These are phyloP conservation scores for Teunomyces lycoperdinae DNA, from an alignment of 805 yeast species.

Conservation along the genomic window DNA sequence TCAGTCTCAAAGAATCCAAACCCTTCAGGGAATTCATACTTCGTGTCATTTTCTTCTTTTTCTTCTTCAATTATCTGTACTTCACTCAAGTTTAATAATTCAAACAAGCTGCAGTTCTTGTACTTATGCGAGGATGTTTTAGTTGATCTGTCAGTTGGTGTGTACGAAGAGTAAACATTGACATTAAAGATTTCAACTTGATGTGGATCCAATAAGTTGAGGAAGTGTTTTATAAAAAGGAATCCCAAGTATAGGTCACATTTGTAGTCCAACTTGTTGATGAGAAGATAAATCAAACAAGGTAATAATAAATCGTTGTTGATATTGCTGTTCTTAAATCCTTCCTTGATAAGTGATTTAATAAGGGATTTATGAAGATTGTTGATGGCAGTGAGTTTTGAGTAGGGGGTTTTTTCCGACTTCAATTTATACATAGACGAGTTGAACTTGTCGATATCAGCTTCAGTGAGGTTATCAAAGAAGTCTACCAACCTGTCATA, in stretches of 20 bases:
- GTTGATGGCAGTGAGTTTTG: constrained; percentile 30
- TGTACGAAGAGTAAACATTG: constrained; percentile 19
- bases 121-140: constrained; percentile 13
- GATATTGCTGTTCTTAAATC: constrained; percentile 22
- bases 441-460: constrained; percentile 17
- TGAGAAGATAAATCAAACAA: constrained; percentile 33
- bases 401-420: constrained; percentile 26
- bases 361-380: constrained; percentile 32
- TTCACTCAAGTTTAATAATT: constrained; percentile 27
- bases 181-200: constrained; percentile 19
- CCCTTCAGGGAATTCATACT: constrained; percentile 4
- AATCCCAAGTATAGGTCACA: constrained; percentile 35
- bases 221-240: constrained; percentile 35
- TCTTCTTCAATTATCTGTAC: constrained; percentile 7
- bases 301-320: constrained; percentile 43
- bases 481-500: constrained; percentile 11
- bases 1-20: constrained; percentile 30
- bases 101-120: constrained; percentile 23
- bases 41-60: constrained; percentile 5
- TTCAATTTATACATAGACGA: constrained; percentile 17
- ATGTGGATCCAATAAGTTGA: constrained; percentile 32
- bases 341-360: constrained; percentile 10
- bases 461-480: constrained; percentile 15
- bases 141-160: constrained; percentile 12
- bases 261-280: constrained; percentile 21